Evolutionary conservation across 1,139 yeast species (phyloP), one percentile per base, ranked within the genome.

Genomic region (Spencermartinsiella ligniputridi): DNA sequence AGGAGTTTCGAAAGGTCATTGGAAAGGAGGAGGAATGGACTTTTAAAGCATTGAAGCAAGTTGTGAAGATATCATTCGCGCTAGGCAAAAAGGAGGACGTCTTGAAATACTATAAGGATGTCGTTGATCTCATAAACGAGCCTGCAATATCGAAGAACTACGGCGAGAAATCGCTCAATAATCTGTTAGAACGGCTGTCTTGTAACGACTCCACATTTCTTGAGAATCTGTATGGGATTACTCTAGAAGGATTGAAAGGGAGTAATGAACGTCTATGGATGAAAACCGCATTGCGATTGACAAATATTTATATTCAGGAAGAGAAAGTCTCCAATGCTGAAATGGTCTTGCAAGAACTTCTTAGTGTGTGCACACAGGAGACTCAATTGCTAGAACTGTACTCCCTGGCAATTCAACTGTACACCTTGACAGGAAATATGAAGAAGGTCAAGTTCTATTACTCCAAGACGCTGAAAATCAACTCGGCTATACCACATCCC

Each of bases 401-500:
- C 35, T 86, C 94, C 0, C 69, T 77, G 2, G 83, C 83, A 56
- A 82, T 85, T 47, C 78, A 77, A 52, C 70, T 74, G 46, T 67
- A 72, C 43, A 68, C 77, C 1, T 59, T 60, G 22, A 45, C 64
- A 47, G 61, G 66, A 32, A 67, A 77, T 54, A 54, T 69, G 24
- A 52, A 66, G 11, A 66, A 68, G 50, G 67, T 81, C 46, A 71
- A 69, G 51, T 67, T 68, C 41, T 64, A 79, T 13, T 79, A 81
- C 56, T 65, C 68, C 41, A 69, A 72, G 51, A 73, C 85, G 15
- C 55, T 71, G 27, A 61, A 64, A 5, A 69, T 78, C 36, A 72
- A 75, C 19, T 71, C 83, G 0, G 86, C 87, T 1, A 81, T 84
- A 5, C 84, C 89, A 0, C 94, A 86, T 55, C 90, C 95, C 0